Evolutionary conservation across 768 basidiomycete genomes (phyloP).

Genomic region (Boletus speciosus): DNA sequence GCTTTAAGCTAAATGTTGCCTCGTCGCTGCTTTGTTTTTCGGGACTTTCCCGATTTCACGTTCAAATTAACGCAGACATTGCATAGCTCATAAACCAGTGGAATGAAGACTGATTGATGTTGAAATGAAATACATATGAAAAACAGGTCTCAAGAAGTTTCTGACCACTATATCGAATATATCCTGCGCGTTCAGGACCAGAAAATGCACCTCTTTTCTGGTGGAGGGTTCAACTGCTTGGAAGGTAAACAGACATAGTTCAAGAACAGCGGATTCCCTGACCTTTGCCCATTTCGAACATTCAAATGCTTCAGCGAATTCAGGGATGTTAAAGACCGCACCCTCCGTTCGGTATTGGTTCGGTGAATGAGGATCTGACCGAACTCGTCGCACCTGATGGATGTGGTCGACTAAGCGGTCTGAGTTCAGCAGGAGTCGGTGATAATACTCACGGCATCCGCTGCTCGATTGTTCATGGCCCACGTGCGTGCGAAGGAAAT

Average conservation of each 20-base stretch:
- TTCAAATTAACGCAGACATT: background rate
- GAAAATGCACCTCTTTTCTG: slow-evolving; percentile 73
- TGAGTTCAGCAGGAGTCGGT: background rate
- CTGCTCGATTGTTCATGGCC: slow-evolving; percentile 78
- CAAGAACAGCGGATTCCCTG: slow-evolving; percentile 18
- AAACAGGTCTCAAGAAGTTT: background rate
- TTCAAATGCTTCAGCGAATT: slow-evolving; percentile 85
- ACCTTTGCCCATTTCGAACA: slow-evolving; percentile 78
- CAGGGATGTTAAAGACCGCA: slow-evolving; percentile 80
- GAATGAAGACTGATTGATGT: background rate
- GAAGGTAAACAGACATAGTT: background rate
- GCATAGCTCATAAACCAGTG: background rate
- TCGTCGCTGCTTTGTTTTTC: background rate
- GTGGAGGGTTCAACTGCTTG: slow-evolving; percentile 75
- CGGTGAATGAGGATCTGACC: slow-evolving; percentile 89
- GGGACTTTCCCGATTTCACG: background rate
- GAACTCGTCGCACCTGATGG: slow-evolving; percentile 65
- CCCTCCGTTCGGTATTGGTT: slow-evolving; percentile 77
- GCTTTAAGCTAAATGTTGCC: slow-evolving; percentile 41
- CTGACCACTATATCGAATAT: slow-evolving; percentile 3
- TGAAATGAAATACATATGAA: slow-evolving; percentile 19
- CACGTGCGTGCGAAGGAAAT: slow-evolving; percentile 86
- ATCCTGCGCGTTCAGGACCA: slow-evolving; percentile 49
- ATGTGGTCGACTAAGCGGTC: background rate
- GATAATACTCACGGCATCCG: slow-evolving; percentile 56